Percentiles rank a stretch among this genome's conserved stretches.
phyloP scores from a whole-genome alignment of 257 asterid species.

The Solanum paucissectum region DNA sequence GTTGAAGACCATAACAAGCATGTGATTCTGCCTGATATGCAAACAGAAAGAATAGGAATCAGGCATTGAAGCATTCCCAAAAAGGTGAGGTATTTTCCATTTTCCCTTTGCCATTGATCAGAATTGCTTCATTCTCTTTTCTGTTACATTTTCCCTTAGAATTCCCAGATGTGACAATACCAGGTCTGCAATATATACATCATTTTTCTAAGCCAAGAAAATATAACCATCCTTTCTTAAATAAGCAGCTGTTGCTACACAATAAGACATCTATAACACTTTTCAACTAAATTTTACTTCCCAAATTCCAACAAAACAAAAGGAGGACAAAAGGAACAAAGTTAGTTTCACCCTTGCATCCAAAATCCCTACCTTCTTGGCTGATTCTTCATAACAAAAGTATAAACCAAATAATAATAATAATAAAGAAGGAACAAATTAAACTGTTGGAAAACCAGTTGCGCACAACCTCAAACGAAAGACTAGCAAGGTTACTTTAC shows the following conservation, averaged over 20 bases:
- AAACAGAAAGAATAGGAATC: background rate
- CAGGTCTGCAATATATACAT: background rate
- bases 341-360: background rate
- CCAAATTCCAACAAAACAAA: background rate
- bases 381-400: background rate
- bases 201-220: background rate
- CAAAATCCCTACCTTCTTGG: background rate
- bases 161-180: background rate
- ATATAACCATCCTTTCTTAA: background rate
- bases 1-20: background rate
- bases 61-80: background rate
- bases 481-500: background rate
- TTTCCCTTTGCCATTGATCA: background rate
- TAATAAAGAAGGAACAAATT: background rate
- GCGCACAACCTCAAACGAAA: background rate
- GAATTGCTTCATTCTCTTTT: background rate
- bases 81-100: background rate
- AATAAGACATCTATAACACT: background rate
- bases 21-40: background rate
- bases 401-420: background rate
- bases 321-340: background rate
- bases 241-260: background rate
- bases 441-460: background rate
- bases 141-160: background rate
- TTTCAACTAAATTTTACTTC: background rate